A percentile compares a stretch with the other conserved stretches of the same genome.
phyloP scores from a whole-genome alignment of 768 basidiomycete species.

The Lactifluus piperatus region DNA sequence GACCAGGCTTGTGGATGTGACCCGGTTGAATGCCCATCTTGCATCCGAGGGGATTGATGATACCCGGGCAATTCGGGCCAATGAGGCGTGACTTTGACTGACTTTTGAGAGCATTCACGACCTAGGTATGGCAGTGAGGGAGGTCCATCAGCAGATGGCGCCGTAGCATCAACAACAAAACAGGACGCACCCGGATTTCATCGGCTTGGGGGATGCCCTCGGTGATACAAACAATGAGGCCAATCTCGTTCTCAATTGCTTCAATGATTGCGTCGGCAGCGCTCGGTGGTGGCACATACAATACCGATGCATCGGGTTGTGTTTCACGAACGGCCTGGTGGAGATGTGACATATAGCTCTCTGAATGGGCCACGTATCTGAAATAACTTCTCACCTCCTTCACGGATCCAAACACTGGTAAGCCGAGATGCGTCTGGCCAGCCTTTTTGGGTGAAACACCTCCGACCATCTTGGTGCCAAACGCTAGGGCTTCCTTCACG shows the following conservation, averaged over 20 bases:
- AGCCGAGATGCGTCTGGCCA: constrained; percentile 87
- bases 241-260: constrained; percentile 97
- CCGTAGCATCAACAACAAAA: background rate
- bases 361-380: background rate
- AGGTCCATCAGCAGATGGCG: background rate
- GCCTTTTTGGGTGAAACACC: constrained; percentile 97
- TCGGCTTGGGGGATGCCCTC: constrained; percentile 98
- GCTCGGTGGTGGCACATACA: constrained; percentile 95
- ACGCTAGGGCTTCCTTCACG: constrained; percentile 84
- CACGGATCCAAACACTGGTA: constrained; percentile 90
- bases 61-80: constrained; percentile 97
- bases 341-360: too few species aligned
- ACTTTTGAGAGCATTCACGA: constrained; percentile 87
- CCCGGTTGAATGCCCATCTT: constrained; percentile 99
- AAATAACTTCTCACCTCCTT: constrained; percentile 55
- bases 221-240: constrained; percentile 95
- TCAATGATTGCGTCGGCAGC: constrained; percentile 98
- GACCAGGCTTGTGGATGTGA: constrained; percentile 94
- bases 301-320: constrained; percentile 86
- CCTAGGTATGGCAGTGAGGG: constrained; percentile 37
- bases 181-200: constrained; percentile 68
- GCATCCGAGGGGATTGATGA: constrained; percentile 95
- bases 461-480: constrained; percentile 96
- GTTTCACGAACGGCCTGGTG: constrained; percentile 76
- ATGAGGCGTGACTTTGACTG: constrained; percentile 94